Conservation (phyloP, 768 basidiomycete genomes). For the Termitomyces heimii region DNA sequence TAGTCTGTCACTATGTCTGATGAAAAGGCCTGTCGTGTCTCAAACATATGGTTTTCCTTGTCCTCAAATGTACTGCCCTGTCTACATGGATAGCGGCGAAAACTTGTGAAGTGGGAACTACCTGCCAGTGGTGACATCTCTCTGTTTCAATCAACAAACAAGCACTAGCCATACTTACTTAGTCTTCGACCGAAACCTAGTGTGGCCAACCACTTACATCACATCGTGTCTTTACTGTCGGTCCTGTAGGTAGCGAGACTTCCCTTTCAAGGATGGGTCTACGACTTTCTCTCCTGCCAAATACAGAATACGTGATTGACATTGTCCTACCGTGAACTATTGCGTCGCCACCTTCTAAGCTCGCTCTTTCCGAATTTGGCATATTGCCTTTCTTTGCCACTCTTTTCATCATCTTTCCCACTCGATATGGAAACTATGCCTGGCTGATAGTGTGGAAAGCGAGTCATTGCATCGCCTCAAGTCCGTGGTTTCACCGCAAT, state of each 20-base stretch:
- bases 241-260: background rate
- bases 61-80: background rate
- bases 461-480: background rate
- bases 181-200: background rate
- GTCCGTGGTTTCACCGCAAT: background rate
- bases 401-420: background rate
- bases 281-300: too few species aligned
- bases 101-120: background rate
- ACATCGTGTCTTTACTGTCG: background rate
- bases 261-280: too few species aligned
- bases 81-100: background rate
- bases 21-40: background rate
- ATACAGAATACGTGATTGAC: background rate
- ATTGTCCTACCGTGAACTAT: background rate
- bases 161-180: background rate
- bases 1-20: background rate
- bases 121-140: background rate
- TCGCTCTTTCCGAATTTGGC: background rate
- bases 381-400: background rate
- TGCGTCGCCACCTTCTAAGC: background rate
- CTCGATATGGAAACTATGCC: background rate
- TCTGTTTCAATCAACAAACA: background rate
- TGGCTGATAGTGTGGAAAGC: background rate
- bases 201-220: background rate
- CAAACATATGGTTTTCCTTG: background rate